Percentiles rank a stretch among this genome's conserved stretches.
Conservation (phyloP, 352 stramenopile species). For the Thraustotheca clavata region DNA sequence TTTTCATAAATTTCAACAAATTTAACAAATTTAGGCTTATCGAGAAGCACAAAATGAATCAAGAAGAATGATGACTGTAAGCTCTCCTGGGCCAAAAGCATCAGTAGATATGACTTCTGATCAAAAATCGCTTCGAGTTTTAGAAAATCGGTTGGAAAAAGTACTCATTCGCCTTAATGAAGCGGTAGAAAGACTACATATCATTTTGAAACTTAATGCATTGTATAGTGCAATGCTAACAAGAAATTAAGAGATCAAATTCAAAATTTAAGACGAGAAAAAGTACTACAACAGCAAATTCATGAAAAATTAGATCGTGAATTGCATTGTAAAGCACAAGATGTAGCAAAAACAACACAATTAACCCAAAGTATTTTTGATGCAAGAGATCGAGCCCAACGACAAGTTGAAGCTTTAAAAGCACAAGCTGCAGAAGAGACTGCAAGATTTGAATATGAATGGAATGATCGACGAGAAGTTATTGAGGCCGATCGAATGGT, state of each 20-base stretch:
- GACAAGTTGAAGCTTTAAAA: slow-evolving; percentile 66
- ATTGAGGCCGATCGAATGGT: slow-evolving; percentile 77
- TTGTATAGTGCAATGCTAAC: slow-evolving; percentile 53
- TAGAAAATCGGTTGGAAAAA: slow-evolving; percentile 78
- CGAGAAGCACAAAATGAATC: slow-evolving; percentile 17
- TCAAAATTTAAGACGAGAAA: slow-evolving; percentile 65
- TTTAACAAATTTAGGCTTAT: not conserved
- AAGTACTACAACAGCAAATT: slow-evolving; percentile 64
- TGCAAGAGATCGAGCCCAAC: slow-evolving; percentile 71
- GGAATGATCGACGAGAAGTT: slow-evolving; percentile 69
- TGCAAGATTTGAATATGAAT: slow-evolving; percentile 78
- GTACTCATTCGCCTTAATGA: slow-evolving; percentile 80
- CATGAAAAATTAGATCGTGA: slow-evolving; percentile 77
- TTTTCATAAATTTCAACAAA: not conserved
- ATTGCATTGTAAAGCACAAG: slow-evolving; percentile 71
- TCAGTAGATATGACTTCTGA: not conserved
- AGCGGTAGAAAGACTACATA: slow-evolving; percentile 28
- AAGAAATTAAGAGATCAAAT: slow-evolving; percentile 74
- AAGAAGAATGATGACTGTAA: slow-evolving; percentile 12
- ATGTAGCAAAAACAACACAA: slow-evolving; percentile 66
- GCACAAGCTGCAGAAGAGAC: slow-evolving; percentile 69
- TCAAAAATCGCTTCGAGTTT: slow-evolving; percentile 35
- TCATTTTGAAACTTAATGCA: no score
- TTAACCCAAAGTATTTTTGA: slow-evolving; percentile 77
- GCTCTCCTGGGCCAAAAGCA: not conserved